A percentile compares a stretch with the other conserved stretches of the same genome.
phyloP scores from a whole-genome alignment of 352 stramenopile genomes.

The Phytophthora palmivora region DNA sequence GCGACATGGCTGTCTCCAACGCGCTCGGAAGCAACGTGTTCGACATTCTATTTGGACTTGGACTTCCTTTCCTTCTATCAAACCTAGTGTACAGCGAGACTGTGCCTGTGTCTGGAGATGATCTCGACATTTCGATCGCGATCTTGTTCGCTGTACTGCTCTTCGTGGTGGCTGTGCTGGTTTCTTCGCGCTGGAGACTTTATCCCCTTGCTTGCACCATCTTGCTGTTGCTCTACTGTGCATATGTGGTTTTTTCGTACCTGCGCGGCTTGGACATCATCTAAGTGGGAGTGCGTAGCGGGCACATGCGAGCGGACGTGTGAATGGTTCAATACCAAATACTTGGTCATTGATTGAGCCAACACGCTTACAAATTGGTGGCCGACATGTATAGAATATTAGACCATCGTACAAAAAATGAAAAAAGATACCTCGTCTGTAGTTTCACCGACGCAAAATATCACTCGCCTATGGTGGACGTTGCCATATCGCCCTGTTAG shows the following conservation, averaged over 20 bases:
- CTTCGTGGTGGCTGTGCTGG: conserved; percentile 57
- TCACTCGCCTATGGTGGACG: background rate
- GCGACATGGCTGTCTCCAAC: conserved; percentile 86
- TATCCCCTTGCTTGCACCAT: conserved; percentile 50
- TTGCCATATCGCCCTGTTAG: background rate
- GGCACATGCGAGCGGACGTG: background rate
- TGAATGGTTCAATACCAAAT: background rate
- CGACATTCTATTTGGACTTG: conserved; percentile 84
- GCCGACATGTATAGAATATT: too few species aligned
- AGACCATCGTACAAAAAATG: too few species aligned
- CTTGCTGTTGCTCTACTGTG: conserved; percentile 54
- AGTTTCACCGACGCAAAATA: too few species aligned
- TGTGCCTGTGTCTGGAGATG: conserved; percentile 53
- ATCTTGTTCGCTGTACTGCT: conserved; percentile 73
- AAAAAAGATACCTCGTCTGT: too few species aligned
- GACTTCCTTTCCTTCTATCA: conserved; percentile 80
- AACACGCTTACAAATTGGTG: too few species aligned
- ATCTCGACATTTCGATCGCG: conserved; percentile 68
- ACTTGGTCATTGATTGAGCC: too few species aligned
- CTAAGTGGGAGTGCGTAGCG: conserved; percentile 15
- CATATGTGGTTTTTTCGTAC: conserved; percentile 71
- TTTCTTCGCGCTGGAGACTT: conserved; percentile 59
- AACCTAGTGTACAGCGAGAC: conserved; percentile 74
- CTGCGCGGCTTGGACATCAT: conserved; percentile 60
- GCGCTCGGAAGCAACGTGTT: conserved; percentile 89